A percentile compares a stretch with the other conserved stretches of the same genome.
These are phyloP conservation scores for Modicella reniformis DNA, from an alignment of 371 early-diverging fungal genomes.

Conservation along the genomic window DNA sequence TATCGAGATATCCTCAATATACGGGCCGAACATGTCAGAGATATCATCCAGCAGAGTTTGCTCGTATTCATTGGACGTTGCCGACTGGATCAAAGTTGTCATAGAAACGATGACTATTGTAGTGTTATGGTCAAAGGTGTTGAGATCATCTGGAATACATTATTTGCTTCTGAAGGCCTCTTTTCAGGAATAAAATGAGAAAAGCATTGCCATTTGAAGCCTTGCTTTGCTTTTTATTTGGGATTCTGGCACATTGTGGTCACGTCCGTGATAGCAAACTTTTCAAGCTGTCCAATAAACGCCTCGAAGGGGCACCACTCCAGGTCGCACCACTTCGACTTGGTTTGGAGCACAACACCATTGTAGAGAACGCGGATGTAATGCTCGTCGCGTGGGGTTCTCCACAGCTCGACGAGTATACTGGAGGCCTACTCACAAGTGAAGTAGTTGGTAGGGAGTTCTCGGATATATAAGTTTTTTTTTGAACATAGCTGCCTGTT, in stretches of 20 bases:
- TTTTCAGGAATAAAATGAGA: background rate
- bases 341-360: conserved; percentile 52
- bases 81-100: background rate
- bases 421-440: conserved; percentile 57
- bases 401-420: conserved; percentile 69
- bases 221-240: conserved; percentile 10
- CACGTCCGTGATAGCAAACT: conserved; percentile 53
- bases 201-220: background rate
- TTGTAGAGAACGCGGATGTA: conserved; percentile 67
- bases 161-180: too few relatives aligned
- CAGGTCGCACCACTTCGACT: conserved; percentile 62
- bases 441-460: too few relatives aligned
- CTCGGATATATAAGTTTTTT: background rate
- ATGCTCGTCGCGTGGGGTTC: conserved; percentile 36
- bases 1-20: conserved; percentile 15
- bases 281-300: conserved; percentile 52
- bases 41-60: conserved; percentile 20
- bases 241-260: conserved; percentile 33
- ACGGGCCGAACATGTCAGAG: conserved; percentile 11
- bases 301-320: conserved; percentile 59
- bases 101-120: too few relatives aligned
- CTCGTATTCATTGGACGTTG: background rate
- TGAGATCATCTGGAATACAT: too few relatives aligned
- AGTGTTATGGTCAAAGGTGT: background rate
- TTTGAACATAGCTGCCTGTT: background rate